Evolutionary conservation across 345 rosid species (phyloP).

Genomic region (Aegle marmelos): DNA sequence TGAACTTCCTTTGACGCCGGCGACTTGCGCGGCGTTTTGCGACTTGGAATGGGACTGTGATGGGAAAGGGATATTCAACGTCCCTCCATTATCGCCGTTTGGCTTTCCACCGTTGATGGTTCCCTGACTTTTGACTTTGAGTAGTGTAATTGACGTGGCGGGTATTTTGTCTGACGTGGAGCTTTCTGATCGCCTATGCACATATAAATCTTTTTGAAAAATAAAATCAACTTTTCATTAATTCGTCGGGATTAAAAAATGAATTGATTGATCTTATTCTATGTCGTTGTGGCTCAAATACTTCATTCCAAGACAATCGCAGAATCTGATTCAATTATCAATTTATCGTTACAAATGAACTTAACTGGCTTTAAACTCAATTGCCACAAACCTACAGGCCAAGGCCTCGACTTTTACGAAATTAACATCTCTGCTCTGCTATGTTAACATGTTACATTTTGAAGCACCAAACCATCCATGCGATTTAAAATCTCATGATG

Average conservation of each 20-base stretch:
- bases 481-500: too few species aligned
- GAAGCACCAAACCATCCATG: too few species aligned
- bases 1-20: slow-evolving; percentile 39
- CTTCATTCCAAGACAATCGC: background rate
- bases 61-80: slow-evolving; percentile 39
- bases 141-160: background rate
- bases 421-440: too few species aligned
- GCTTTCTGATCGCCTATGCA: background rate
- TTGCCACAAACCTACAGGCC: too few species aligned
- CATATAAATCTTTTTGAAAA: background rate
- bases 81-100: slow-evolving; percentile 52
- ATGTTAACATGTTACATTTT: too few species aligned
- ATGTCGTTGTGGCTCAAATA: background rate
- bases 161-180: background rate
- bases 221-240: background rate
- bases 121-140: slow-evolving; percentile 1
- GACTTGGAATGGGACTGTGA: slow-evolving; percentile 26
- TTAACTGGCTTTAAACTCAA: too few species aligned
- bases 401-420: too few species aligned
- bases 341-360: too few species aligned
- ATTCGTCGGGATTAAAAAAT: background rate
- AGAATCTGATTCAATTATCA: too few species aligned
- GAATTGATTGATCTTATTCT: background rate
- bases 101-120: slow-evolving; percentile 31
- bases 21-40: slow-evolving; percentile 37